Conservation (phyloP, 2,329 filamentous ascomycete species). For the Stromatinia cepivora region DNA sequence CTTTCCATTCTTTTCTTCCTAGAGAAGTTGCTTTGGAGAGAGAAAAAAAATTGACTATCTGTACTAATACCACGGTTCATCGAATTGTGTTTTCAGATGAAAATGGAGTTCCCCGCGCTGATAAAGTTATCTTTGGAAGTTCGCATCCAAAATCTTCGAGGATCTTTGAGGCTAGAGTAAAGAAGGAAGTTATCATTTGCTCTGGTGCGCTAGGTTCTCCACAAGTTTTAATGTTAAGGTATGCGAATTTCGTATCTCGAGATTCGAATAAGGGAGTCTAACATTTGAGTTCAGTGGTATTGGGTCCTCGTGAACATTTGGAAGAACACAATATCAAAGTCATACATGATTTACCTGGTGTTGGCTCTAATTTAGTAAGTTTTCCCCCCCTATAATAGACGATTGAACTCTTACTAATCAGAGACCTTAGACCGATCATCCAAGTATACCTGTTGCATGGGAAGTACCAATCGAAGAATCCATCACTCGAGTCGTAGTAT, state of each 20-base stretch:
- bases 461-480: constrained; percentile 23
- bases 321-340: constrained; percentile 20
- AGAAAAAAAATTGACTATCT: constrained; percentile 21
- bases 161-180: constrained; percentile 10
- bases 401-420: neutral
- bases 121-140: constrained; percentile 12
- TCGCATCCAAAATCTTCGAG: neutral
- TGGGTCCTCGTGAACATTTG: constrained; percentile 19
- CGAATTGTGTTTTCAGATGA: constrained; percentile 19
- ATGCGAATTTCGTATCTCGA: neutral
- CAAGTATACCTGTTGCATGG: constrained; percentile 19
- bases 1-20: constrained; percentile 23
- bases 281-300: constrained; percentile 12
- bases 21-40: constrained; percentile 18
- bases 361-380: constrained; percentile 21
- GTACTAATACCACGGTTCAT: constrained; percentile 19
- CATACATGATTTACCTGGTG: constrained; percentile 14
- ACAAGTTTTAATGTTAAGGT: constrained; percentile 25
- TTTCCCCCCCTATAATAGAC: neutral
- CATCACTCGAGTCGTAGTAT: neutral
- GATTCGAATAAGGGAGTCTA: neutral
- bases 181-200: constrained; percentile 24
- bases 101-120: neutral
- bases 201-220: constrained; percentile 21
- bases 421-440: constrained; percentile 14